Conservation (phyloP, 2,329 filamentous ascomycete species). For the Verticillium zaregamsianum region DNA sequence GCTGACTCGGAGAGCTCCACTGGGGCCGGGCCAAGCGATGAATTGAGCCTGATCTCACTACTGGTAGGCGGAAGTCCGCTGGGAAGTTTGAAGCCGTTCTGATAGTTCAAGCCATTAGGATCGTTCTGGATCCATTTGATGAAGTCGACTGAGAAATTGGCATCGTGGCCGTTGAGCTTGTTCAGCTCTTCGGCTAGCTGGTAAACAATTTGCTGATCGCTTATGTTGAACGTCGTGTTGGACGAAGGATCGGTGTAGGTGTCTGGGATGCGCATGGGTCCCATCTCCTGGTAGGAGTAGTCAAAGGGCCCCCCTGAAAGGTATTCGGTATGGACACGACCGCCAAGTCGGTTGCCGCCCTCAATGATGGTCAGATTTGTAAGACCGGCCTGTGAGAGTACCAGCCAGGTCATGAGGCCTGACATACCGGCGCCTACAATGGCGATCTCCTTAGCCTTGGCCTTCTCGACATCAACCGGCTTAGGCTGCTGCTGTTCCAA, state of each 20-base stretch:
- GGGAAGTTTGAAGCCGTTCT: conserved; percentile 40
- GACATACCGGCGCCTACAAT: conserved; percentile 66
- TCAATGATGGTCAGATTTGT: conserved; percentile 60
- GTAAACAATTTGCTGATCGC: conserved; percentile 62
- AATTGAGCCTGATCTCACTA: conserved; percentile 40
- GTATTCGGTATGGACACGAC: conserved; percentile 60
- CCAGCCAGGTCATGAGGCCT: conserved; percentile 55
- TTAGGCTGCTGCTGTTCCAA: conserved; percentile 52
- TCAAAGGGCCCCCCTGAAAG: conserved; percentile 54
- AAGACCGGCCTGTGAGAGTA: conserved; percentile 48
- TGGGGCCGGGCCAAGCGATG: conserved; percentile 28
- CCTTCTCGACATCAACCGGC: conserved; percentile 44
- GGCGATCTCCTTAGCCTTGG: conserved; percentile 55
- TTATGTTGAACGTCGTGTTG: conserved; percentile 54
- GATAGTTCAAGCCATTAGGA: conserved; percentile 49
- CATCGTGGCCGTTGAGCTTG: conserved; percentile 47
- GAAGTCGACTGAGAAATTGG: conserved; percentile 50
- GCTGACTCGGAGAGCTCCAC: conserved; percentile 28
- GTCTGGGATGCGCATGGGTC: conserved; percentile 61
- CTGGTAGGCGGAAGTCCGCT: conserved; percentile 50
- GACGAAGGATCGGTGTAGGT: conserved; percentile 43
- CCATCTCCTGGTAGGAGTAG: conserved; percentile 66
- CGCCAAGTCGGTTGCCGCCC: conserved; percentile 55
- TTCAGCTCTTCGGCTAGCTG: conserved; percentile 59
- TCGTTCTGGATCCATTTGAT: conserved; percentile 58